These are phyloP conservation scores for Aureobasidium leucospermi DNA, from an alignment of 2,329 filamentous ascomycete genomes.

Conservation along the genomic window DNA sequence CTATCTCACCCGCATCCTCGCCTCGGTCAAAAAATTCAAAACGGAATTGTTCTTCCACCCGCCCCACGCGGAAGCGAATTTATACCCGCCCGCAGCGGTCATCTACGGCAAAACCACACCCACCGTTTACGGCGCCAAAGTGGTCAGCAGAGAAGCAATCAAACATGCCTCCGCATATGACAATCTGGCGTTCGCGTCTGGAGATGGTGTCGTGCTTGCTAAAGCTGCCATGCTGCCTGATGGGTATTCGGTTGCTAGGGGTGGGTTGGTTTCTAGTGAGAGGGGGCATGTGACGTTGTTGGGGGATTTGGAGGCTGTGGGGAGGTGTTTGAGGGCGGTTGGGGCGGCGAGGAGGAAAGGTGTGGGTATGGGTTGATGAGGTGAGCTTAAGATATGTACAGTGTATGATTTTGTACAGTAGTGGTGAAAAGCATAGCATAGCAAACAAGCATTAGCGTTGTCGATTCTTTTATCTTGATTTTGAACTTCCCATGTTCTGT, in stretches of 20 bases:
- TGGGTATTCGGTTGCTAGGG: constrained; percentile 67
- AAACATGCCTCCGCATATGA: constrained; percentile 72
- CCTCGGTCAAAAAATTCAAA: constrained; percentile 67
- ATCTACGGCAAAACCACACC: constrained; percentile 83
- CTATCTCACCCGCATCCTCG: constrained; percentile 70
- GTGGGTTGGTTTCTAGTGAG: constrained; percentile 71
- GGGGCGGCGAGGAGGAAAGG: constrained; percentile 60
- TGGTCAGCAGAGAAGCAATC: constrained; percentile 66
- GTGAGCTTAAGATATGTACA: too few relatives aligned
- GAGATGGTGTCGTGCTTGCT: constrained; percentile 83
- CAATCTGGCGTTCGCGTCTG: constrained; percentile 75
- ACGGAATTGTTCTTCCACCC: constrained; percentile 59
- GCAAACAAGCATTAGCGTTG: too few relatives aligned
- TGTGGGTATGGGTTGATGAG: constrained; percentile 53
- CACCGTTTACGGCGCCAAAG: constrained; percentile 74
- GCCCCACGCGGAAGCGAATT: constrained; percentile 55
- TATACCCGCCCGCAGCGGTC: constrained; percentile 73
- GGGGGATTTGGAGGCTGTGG: constrained; percentile 76
- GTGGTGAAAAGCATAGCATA: too few relatives aligned
- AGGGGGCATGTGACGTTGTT: constrained; percentile 81
- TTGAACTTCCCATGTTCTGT: too few relatives aligned
- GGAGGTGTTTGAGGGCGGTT: constrained; percentile 63
- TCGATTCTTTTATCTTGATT: too few relatives aligned
- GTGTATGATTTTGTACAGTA: too few relatives aligned
- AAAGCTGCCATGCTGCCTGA: constrained; percentile 76